These are phyloP conservation scores for Eucalyptus sp. DNA, from an alignment of 345 rosid species.

Conservation along the genomic window DNA sequence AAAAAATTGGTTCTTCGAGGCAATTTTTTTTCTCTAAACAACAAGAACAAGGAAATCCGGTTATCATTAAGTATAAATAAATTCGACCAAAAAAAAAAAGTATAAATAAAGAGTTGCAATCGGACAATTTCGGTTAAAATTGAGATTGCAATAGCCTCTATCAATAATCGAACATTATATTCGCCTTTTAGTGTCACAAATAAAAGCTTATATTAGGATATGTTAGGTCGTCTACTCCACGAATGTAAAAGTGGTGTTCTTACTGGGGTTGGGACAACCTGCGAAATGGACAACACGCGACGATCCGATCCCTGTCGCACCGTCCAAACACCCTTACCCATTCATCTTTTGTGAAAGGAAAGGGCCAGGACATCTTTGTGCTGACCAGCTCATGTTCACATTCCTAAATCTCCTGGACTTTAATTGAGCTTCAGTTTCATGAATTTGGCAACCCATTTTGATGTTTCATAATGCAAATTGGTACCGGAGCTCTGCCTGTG, in stretches of 20 bases:
- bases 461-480: neutral
- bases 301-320: neutral
- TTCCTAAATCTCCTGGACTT: neutral
- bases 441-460: neutral
- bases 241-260: neutral
- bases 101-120: neutral
- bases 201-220: neutral
- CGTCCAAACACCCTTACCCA: neutral
- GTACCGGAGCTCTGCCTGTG: rapidly evolving
- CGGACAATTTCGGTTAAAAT: neutral
- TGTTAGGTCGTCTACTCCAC: neutral
- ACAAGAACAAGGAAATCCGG: neutral
- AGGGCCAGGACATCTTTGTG: neutral
- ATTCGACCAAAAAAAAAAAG: no score
- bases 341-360: neutral
- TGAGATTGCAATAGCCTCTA: neutral
- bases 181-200: neutral
- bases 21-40: neutral
- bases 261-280: neutral
- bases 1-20: neutral
- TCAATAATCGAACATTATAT: neutral
- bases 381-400: neutral
- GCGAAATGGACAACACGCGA: neutral
- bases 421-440: neutral
- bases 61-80: neutral